Base-by-base conservation (phyloP, 768 basidiomycete species). In the Strobilomyces dryophilus region DNA sequence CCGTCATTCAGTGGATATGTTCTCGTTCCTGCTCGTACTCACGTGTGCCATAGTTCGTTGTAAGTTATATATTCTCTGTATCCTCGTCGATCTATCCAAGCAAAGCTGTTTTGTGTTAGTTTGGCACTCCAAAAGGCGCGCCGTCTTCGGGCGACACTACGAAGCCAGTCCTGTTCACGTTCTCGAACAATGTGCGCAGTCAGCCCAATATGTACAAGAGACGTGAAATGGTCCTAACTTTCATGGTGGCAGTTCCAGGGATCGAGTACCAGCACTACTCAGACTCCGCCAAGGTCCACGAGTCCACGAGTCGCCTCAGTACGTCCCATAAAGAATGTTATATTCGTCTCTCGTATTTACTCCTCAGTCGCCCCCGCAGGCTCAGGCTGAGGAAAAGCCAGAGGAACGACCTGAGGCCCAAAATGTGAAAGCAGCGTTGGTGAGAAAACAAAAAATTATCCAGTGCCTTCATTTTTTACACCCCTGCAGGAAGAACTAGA, bases 401-500 rank as follows among this genome's bases (percentile, higher is more conserved):
- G 43, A 56, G 42, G 54, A 49, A 32, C 17, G 24, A 20, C 4
- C 45, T 15, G 31, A 34, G 17, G 34, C 43, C 20, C 40, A 29
- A 7, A 57, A 59, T 18, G 43, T 59, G 4, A 47, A 51, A 41
- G 21, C 45, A 40, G 47, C 40, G 17, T 8, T 36, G 20, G 57
- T 46, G 44, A 44, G 12, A 40, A 40, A 12, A 8, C 2, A 24
- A 24, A 24, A 24, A 14, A 17, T 7, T 4, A 42, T 34, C 21
- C 7, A n/a, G n/a, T 9, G 17, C 1, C n/a, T 12, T 29, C 29
- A 9, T 3, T 42, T 5, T 40, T 51, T 31, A 43, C 8, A 5
- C n/a, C 4, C 1, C 5, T 18, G 15, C 11, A 58, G 56, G 51
- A 46, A 17, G 51, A 58, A 44, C 24, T 53, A 10, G 56, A 58